Evolutionary conservation across 208 protist species (phyloP).

Genomic region (Trypanosoma mega): DNA sequence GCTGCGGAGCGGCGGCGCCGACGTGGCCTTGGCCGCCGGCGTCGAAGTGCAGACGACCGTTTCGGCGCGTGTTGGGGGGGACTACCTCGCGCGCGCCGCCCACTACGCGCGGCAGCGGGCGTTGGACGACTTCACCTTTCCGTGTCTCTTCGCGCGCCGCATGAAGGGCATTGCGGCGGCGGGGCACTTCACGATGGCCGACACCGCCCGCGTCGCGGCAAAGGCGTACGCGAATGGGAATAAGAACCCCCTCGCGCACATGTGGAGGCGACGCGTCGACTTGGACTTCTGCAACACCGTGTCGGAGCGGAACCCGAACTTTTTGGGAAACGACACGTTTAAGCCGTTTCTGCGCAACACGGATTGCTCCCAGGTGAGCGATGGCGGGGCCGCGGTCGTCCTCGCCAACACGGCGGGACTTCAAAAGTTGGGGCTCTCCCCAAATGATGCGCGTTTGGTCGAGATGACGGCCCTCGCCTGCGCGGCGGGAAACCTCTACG

Average conservation of each 20-base stretch:
- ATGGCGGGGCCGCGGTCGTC: slow-evolving; percentile 82
- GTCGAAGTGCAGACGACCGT: slow-evolving; percentile 90
- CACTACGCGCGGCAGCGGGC: slow-evolving; percentile 84
- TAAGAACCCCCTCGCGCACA: slow-evolving; percentile 89
- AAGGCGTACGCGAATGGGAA: slow-evolving; percentile 91
- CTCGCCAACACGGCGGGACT: slow-evolving; percentile 83
- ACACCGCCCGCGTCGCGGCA: slow-evolving; percentile 79
- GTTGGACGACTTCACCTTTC: slow-evolving; percentile 92
- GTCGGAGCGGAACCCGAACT: slow-evolving; percentile 66
- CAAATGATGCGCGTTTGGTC: slow-evolving; percentile 60
- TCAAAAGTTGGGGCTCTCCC: slow-evolving; percentile 66
- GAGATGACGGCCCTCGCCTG: slow-evolving; percentile 69
- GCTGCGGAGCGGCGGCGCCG: slow-evolving; percentile 57
- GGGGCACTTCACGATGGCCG: slow-evolving; percentile 83
- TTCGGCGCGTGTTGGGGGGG: slow-evolving; percentile 70
- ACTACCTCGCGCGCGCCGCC: slow-evolving; percentile 89
- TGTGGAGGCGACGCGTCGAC: slow-evolving; percentile 71
- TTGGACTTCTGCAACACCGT: slow-evolving; percentile 64
- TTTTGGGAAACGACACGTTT: slow-evolving; percentile 84
- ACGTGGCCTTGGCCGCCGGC: slow-evolving; percentile 77
- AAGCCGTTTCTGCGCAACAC: slow-evolving; percentile 77
- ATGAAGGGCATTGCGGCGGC: slow-evolving; percentile 78
- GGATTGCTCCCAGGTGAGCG: slow-evolving; percentile 91
- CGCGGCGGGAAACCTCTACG: slow-evolving; percentile 76
- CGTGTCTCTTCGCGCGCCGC: slow-evolving; percentile 87